A percentile compares a stretch with the other conserved stretches of the same genome.
These are phyloP conservation scores for Trypanosoma cruzi DNA, from an alignment of 208 protist species.

Conservation along the genomic window DNA sequence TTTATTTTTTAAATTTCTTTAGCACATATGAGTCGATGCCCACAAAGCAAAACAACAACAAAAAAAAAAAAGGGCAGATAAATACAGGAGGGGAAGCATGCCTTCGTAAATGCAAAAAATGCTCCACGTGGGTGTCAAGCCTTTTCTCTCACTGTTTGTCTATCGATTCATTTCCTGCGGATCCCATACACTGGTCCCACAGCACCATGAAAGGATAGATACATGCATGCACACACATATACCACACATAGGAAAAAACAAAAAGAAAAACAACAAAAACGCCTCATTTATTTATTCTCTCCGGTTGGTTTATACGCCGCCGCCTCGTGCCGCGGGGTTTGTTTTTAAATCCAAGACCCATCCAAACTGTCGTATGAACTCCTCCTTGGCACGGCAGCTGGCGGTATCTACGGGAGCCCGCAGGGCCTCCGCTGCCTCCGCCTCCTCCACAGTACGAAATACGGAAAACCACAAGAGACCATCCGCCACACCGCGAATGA, in stretches of 20 bases:
- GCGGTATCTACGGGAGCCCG: slow-evolving; percentile 69
- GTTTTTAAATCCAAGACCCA: slow-evolving; percentile 70
- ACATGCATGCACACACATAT: slow-evolving; percentile 6
- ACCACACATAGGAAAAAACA: not conserved
- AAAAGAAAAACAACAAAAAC: not conserved
- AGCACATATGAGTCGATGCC: not conserved
- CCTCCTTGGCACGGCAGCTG: slow-evolving; percentile 81
- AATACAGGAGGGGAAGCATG: slow-evolving; percentile 19
- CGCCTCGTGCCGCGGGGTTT: slow-evolving; percentile 31
- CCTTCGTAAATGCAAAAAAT: slow-evolving; percentile 16
- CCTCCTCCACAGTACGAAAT: slow-evolving; percentile 52
- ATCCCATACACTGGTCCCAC: not conserved
- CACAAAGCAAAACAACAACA: slow-evolving; percentile 8
- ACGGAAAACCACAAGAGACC: slow-evolving; percentile 86
- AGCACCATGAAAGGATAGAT: slow-evolving; percentile 2
- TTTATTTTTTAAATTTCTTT: not conserved
- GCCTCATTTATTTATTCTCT: not conserved
- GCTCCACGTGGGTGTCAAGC: not conserved
- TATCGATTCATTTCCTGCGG: no score
- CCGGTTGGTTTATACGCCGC: not conserved
- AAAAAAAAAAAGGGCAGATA: slow-evolving; percentile 13
- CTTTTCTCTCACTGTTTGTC: no score
- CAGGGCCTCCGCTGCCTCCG: slow-evolving; percentile 49
- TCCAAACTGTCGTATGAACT: slow-evolving; percentile 89
- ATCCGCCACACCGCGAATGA: slow-evolving; percentile 73